Evolutionary conservation across 352 stramenopile genomes (phyloP), one percentile per base, ranked within the genome.

Genomic region (Phytophthora sp.): DNA sequence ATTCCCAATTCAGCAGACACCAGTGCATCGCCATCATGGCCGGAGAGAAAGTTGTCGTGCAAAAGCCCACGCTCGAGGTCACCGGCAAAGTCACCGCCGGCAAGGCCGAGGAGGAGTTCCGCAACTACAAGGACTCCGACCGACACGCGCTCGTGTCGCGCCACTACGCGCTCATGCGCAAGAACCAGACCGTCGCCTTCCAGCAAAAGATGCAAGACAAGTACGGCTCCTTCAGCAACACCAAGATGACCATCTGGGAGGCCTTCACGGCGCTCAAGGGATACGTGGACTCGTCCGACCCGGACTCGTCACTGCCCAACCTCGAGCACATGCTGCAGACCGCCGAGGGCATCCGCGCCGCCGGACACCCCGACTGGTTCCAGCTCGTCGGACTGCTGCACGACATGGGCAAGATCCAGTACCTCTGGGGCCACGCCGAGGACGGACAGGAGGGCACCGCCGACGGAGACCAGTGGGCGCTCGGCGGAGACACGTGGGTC

Each of bases 361-460:
- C 89, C 0, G 86, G 83, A 13, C 89, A 97, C 66, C 91, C 92
- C 2, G 94, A 98, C 43, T 98, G 92, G 94, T 84, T 98, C 45
- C 88, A 97, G 65, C 76, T 98, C 34, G 85, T 94, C 2, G 94
- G 94, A 0, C 62, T 98, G 13, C 66, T 98, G 26, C 94, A 98
- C 66, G 94, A 98, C 69, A 96, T 98, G 86, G 92, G 92, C 49
- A 98, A 98, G 72, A 97, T 98, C 60, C 94, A 97, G 84, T 98
- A 97, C 66, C 75, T 98, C 4, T 98, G 91, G 92, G 92, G 92
- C 28, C 70, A 64, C 30, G 71, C 69, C 17, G 74, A 89, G 37
- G 89, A 97, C 54, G 92, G 90, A 11, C 91, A 97, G 66, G 70
- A 97, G 62, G 93, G 93, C 49, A 95, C 85, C 8, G 84, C 76